phyloP scores from a whole-genome alignment of 129 eudicot genomes.

The Saposhnikovia divaricata region DNA sequence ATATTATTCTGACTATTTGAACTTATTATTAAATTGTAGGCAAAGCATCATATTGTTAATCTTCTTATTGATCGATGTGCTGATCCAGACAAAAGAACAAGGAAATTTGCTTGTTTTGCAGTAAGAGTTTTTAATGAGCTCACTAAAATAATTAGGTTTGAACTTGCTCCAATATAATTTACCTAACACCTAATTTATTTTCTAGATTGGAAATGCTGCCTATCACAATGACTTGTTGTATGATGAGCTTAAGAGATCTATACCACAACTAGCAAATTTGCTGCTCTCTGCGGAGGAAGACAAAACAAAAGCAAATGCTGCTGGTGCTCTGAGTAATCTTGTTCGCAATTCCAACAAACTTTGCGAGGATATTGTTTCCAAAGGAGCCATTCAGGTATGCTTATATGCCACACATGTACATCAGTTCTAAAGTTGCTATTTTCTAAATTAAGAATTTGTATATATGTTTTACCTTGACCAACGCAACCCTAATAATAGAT shows the following conservation, averaged over 20 bases:
- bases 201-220: slow-evolving; percentile 94
- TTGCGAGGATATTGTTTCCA: slow-evolving; percentile 80
- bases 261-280: slow-evolving; percentile 74
- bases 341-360: slow-evolving; percentile 86
- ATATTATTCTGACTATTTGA: not conserved
- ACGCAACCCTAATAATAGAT: not conserved
- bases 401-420: not conserved
- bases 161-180: not conserved
- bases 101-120: slow-evolving; percentile 97
- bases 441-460: not conserved
- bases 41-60: slow-evolving; percentile 50
- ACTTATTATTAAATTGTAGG: slow-evolving; percentile 29
- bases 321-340: slow-evolving; percentile 95
- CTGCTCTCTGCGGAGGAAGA: slow-evolving; percentile 86
- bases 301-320: slow-evolving; percentile 92
- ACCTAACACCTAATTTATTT: not conserved
- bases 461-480: not conserved
- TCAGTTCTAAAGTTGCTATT: not conserved
- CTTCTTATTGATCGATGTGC: slow-evolving; percentile 79
- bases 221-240: slow-evolving; percentile 79
- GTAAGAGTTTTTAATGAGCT: slow-evolving; percentile 35
- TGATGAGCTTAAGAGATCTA: slow-evolving; percentile 68
- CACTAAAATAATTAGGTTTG: not conserved
- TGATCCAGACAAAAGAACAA: slow-evolving; percentile 78
- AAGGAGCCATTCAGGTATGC: slow-evolving; percentile 93